Conservation (phyloP, 345 rosid species). For the Diplotaxis tenuifolia region DNA sequence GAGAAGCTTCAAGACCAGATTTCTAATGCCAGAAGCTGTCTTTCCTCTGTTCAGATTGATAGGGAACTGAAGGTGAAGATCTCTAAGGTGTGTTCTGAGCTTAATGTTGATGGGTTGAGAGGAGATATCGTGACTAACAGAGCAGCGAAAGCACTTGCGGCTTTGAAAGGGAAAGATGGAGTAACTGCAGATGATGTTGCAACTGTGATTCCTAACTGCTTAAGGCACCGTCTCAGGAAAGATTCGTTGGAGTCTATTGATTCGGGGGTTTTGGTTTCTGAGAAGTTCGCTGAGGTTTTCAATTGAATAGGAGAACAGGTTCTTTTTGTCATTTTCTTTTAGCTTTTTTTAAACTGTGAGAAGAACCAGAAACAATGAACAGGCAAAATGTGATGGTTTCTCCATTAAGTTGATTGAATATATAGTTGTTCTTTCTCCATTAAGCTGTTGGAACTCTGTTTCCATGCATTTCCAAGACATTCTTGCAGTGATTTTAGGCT, state of each 20-base stretch:
- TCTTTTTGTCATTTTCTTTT: neutral
- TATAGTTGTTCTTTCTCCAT: neutral
- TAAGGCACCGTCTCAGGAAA: slow-evolving; percentile 95
- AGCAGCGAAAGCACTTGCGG: slow-evolving; percentile 92
- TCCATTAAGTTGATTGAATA: slow-evolving; percentile 1
- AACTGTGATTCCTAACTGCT: slow-evolving; percentile 95
- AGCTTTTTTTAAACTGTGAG: slow-evolving; percentile 31
- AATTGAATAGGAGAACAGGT: slow-evolving; percentile 42
- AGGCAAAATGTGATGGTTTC: slow-evolving; percentile 11
- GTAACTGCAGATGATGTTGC: slow-evolving; percentile 88
- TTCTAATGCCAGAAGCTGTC: slow-evolving; percentile 56
- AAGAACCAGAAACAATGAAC: slow-evolving; percentile 18
- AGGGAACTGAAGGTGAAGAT: slow-evolving; percentile 85
- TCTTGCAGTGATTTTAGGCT: neutral
- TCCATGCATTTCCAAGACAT: neutral
- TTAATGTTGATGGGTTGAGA: slow-evolving; percentile 91
- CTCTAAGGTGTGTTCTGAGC: slow-evolving; percentile 90
- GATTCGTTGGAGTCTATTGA: slow-evolving; percentile 95
- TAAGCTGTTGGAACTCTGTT: slow-evolving; percentile 1
- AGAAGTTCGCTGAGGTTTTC: slow-evolving; percentile 90
- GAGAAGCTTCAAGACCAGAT: slow-evolving; percentile 90
- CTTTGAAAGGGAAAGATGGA: slow-evolving; percentile 76
- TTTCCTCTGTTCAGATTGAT: slow-evolving; percentile 77
- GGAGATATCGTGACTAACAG: slow-evolving; percentile 96
- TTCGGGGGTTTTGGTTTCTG: slow-evolving; percentile 81